phyloP scores from a whole-genome alignment of 2,329 filamentous ascomycete species.

The Exserohilum rostratum region DNA sequence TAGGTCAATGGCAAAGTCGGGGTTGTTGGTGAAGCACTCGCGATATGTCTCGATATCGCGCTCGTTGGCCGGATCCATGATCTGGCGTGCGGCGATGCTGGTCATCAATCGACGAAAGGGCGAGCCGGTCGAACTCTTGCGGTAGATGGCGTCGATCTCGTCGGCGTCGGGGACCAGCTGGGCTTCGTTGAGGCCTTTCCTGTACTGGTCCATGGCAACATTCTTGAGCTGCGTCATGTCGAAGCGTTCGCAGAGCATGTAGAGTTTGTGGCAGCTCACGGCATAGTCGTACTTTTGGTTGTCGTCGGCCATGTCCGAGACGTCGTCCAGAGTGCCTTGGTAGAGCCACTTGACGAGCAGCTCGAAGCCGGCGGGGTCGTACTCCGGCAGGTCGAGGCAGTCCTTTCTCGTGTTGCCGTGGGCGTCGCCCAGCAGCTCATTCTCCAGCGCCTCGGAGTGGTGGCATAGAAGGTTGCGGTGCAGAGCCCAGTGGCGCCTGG shows the following conservation, averaged over 20 bases:
- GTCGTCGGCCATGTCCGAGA: slow-evolving; percentile 52
- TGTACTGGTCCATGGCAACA: slow-evolving; percentile 61
- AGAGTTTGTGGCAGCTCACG: slow-evolving; percentile 60
- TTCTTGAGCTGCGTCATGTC: slow-evolving; percentile 59
- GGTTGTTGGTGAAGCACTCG: slow-evolving; percentile 56
- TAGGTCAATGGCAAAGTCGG: slow-evolving; percentile 61
- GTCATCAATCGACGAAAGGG: slow-evolving; percentile 59
- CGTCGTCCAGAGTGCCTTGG: slow-evolving; percentile 59
- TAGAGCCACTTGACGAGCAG: slow-evolving; percentile 64
- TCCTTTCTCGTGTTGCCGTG: slow-evolving; percentile 43
- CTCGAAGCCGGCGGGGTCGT: slow-evolving; percentile 60
- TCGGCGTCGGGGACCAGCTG: slow-evolving; percentile 61
- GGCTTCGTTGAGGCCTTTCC: slow-evolving; percentile 56
- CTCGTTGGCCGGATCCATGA: slow-evolving; percentile 61
- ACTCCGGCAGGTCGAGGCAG: slow-evolving; percentile 55
- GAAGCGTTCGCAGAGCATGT: slow-evolving; percentile 59
- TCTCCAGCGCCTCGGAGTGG: slow-evolving; percentile 56
- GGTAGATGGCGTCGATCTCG: slow-evolving; percentile 62
- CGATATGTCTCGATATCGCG: slow-evolving; percentile 58
- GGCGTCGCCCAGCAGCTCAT: slow-evolving; percentile 48
- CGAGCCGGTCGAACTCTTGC: slow-evolving; percentile 51
- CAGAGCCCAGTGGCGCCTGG: slow-evolving; percentile 56
- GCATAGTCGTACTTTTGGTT: slow-evolving; percentile 61
- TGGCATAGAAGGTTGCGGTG: slow-evolving; percentile 61
- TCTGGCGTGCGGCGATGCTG: slow-evolving; percentile 61